A percentile compares a stretch with the other conserved stretches of the same genome.
Conservation (phyloP, 352 stramenopile species). For the Phytophthora europaea region DNA sequence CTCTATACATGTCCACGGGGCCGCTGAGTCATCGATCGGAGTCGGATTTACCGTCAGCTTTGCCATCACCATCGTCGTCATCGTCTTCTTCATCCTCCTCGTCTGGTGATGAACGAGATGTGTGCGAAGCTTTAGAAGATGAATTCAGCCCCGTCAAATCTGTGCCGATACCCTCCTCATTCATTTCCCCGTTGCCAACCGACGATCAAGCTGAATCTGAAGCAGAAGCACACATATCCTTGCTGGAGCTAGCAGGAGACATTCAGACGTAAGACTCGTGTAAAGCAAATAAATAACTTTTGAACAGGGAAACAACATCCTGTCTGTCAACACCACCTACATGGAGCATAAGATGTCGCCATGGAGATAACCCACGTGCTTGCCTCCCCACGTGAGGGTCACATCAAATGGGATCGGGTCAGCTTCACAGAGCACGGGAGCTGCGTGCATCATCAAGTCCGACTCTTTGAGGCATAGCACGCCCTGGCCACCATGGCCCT, state of each 20-base stretch:
- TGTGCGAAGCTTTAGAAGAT: conserved; percentile 25
- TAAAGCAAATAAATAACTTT: conserved; percentile 35
- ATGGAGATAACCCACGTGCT: conserved; percentile 68
- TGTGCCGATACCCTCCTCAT: background rate
- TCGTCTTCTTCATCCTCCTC: conserved; percentile 51
- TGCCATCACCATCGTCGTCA: conserved; percentile 25
- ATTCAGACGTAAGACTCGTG: conserved; percentile 11
- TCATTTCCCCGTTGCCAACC: background rate
- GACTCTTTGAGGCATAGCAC: conserved; percentile 75
- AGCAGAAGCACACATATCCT: conserved; percentile 45
- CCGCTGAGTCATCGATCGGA: conserved; percentile 10
- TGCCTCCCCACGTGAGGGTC: conserved; percentile 75
- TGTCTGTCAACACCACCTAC: conserved; percentile 27
- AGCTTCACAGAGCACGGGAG: conserved; percentile 52
- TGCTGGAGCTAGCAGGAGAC: conserved; percentile 59
- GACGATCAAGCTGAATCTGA: conserved; percentile 15
- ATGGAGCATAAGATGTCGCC: conserved; percentile 58
- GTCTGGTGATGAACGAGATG: conserved; percentile 30
- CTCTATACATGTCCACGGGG: conserved; percentile 43
- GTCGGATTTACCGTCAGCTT: conserved; percentile 31
- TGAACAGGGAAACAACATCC: conserved; percentile 10
- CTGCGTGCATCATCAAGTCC: conserved; percentile 56
- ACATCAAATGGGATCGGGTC: conserved; percentile 76
- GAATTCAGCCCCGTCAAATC: conserved; percentile 25
- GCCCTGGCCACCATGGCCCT: conserved; percentile 68